Base-by-base conservation (phyloP, 2,329 filamentous ascomycete species). In the Fusarium sp. region DNA sequence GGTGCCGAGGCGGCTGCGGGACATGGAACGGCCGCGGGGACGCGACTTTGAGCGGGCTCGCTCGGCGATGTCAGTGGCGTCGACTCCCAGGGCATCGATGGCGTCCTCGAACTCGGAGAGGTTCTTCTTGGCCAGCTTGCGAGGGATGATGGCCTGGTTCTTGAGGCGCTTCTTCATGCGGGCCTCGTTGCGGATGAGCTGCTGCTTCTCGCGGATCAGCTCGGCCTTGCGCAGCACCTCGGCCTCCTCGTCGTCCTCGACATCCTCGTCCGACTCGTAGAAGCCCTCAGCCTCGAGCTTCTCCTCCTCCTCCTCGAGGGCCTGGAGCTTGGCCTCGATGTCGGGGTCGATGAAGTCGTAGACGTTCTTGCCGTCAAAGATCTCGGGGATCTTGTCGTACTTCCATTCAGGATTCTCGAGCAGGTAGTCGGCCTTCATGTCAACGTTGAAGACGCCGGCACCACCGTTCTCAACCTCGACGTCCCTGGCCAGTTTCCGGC, bases 321-420 rank as follows among this genome's bases (percentile, higher is more conserved):
- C 94, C 60, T 92, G 92, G 58, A 99, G 90, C 87, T 98, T 98
- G 75, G 91, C 89, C 79, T 98, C 96, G 80, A 99, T 99, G 64
- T 99, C 97, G 1, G 96, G 95, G 79, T 98, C 96, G 80, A 99
- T 91, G 83, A 94, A 99, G 84, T 99, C 96, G 85, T 96, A 96
- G 66, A 99, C 94, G 83, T 99, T 99, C 89, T 96, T 95, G 83
- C 96, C 96, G 80, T 98, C 92, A 83, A 95, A 93, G 57, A 98
- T 88, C 84, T 99, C 96, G 35, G 96, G 96, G 64, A 98, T 93
- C 84, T 93, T 94, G 86, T 99, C 97, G 81, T 98, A 90, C 83
- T 97, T 98, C 96, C 96, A 98, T 67, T 96, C 94, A 46, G 93
- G 90, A 81, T 98, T 91, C 73, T 93, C 94, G 72, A 98, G 91